Evolutionary conservation across 352 stramenopile genomes (phyloP).

Genomic region (Phytophthora boehmeriae): DNA sequence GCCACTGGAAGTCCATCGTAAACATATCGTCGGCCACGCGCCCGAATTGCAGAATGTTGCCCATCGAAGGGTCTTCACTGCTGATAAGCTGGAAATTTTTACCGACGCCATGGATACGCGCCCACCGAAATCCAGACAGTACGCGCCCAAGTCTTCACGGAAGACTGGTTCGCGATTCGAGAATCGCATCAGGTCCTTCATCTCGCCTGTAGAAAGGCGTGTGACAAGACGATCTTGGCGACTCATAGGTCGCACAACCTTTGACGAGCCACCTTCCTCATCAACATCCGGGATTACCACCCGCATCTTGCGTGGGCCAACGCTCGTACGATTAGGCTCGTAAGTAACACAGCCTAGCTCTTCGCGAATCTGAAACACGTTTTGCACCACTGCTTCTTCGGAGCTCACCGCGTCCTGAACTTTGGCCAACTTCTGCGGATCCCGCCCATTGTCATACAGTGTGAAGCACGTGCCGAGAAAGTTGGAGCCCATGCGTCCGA

Average conservation of each 20-base stretch:
- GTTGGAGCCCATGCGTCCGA: conserved; percentile 90
- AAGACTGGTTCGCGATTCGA: conserved; percentile 88
- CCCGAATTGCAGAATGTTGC: conserved; percentile 89
- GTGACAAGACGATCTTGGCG: conserved; percentile 84
- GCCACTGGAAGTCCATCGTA: conserved; percentile 92
- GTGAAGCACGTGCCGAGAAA: conserved; percentile 89
- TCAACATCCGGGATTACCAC: conserved; percentile 85
- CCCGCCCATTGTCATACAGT: conserved; percentile 87
- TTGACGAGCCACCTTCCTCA: conserved; percentile 77
- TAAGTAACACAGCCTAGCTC: conserved; percentile 88
- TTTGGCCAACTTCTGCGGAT: conserved; percentile 89
- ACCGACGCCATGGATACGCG: conserved; percentile 85
- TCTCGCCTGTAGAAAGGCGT: conserved; percentile 66
- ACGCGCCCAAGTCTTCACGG: conserved; percentile 83
- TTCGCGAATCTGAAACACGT: conserved; percentile 88
- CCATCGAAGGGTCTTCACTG: conserved; percentile 81
- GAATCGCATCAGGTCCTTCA: conserved; percentile 89
- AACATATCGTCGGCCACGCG: conserved; percentile 91
- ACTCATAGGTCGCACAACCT: conserved; percentile 86
- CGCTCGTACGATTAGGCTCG: conserved; percentile 86
- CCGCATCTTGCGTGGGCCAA: conserved; percentile 87
- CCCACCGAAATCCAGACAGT: conserved; percentile 88
- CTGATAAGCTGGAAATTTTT: conserved; percentile 92
- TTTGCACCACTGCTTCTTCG: conserved; percentile 68
- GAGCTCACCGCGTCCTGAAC: conserved; percentile 84